phyloP scores from a whole-genome alignment of 1,284 basidiomycete genomes.

The Malassezia slooffiae region DNA sequence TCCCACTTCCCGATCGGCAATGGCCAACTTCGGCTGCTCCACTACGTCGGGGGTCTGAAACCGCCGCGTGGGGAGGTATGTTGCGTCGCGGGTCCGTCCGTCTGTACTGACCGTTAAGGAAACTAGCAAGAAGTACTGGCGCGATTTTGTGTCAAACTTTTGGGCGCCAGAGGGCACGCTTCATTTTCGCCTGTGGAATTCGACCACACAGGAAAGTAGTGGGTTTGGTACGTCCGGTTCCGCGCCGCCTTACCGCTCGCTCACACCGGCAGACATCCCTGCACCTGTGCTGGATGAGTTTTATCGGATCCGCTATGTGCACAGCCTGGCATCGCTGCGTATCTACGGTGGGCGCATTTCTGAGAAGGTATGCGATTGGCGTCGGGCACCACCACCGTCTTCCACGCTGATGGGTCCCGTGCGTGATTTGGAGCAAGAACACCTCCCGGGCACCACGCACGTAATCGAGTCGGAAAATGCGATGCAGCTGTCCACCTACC shows the following conservation, averaged over 20 bases:
- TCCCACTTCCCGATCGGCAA: too few relatives aligned
- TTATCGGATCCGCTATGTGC: constrained; percentile 5
- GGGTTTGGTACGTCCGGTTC: too few relatives aligned
- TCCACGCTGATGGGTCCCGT: background rate
- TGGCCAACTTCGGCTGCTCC: too few relatives aligned
- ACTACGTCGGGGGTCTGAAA: too few relatives aligned
- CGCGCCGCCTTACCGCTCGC: too few relatives aligned
- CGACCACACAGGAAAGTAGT: constrained; percentile 2
- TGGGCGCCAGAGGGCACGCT: constrained; percentile 6
- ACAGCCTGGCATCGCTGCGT: constrained; percentile 2
- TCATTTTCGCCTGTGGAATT: constrained; percentile 7
- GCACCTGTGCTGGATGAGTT: constrained; percentile 6
- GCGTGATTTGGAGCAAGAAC: background rate
- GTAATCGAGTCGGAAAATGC: constrained; percentile 15
- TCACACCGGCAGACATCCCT: too few relatives aligned
- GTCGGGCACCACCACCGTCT: constrained; percentile 6
- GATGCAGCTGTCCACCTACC: constrained; percentile 7
- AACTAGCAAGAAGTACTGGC: constrained; percentile 13
- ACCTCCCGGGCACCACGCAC: constrained; percentile 8
- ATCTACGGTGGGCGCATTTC: constrained; percentile 5
- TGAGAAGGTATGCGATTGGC: constrained; percentile 5
- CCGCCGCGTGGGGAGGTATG: too few relatives aligned
- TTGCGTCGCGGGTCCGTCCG: too few relatives aligned
- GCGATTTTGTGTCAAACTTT: constrained; percentile 1
- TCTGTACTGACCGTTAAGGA: too few relatives aligned